Evolutionary conservation across 2,329 filamentous ascomycete genomes (phyloP), one percentile per base, ranked within the genome.

Genomic region (Pseudogymnoascus sp.): DNA sequence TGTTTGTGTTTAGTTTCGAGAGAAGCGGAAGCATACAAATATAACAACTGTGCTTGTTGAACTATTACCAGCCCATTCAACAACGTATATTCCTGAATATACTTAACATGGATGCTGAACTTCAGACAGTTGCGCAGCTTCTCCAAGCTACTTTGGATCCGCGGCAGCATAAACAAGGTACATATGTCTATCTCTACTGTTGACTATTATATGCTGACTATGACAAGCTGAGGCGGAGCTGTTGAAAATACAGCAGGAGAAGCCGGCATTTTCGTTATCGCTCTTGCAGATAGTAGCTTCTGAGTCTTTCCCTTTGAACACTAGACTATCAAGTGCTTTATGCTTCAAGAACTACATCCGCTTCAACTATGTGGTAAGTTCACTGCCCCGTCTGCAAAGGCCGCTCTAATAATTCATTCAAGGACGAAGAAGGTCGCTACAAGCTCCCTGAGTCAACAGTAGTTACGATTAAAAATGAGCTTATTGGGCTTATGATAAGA

Each of bases 271-370:
- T 80, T 96, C 93, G 14, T 83, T 98, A 62, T 83, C 84, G 63
- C 86, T 99, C 63, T 89, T 99, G 62, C 92, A 93, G 71, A 96
- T 98, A 73, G 92, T 96, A 72, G 91, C 90, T 68, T 86, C 89
- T 69, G 85, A 87, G 64, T 80, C 83, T 45, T 85, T 89, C 68
- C 87, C 91, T 43, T 78, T 82, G 68, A 93, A 90, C 71, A 95
- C 90, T 66, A 88, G 95, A 67, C 86, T 99, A 45, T 86, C 93
- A 6, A 91, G 90, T 72, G 91, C 95, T 28, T 83, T 99, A 66
- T 95, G 90, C 80, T 99, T 99, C 85, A 99, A 99, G 79, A 99
- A 99, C 80, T 96, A 96, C 77, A 92, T 99, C 73, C 90, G 90
- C 77, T 86, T 90, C 74, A 95, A 92, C 81, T 99, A 96, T 86